Conservation (phyloP, 2,329 filamentous ascomycete genomes). For the Coniochaeta ligniaria region DNA sequence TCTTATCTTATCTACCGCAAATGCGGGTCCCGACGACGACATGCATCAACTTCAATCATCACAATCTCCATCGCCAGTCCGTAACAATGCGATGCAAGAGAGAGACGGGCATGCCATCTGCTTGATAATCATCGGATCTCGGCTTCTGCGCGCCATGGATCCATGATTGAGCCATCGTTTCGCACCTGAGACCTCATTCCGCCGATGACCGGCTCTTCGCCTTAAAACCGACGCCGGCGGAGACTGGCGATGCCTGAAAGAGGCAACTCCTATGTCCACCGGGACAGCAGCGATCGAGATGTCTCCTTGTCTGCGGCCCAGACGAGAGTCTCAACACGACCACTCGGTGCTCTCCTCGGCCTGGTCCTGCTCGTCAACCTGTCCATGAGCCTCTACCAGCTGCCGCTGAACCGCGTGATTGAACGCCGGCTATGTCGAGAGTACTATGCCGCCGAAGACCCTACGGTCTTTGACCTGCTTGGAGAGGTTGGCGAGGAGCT, state of each 20-base stretch:
- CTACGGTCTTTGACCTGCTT: conserved; percentile 21
- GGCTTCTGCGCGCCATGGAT: not conserved
- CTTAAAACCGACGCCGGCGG: not conserved
- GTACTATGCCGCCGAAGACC: conserved; percentile 36
- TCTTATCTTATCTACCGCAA: too few species aligned
- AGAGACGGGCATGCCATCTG: not conserved
- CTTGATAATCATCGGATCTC: not conserved
- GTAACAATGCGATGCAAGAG: not conserved
- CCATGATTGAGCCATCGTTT: not conserved
- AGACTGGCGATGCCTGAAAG: not conserved
- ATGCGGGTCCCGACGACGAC: too few species aligned
- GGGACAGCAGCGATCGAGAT: not conserved
- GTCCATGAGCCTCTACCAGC: conserved; percentile 37
- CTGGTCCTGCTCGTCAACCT: conserved; percentile 39
- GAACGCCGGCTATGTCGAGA: conserved; percentile 41
- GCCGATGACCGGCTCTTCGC: not conserved
- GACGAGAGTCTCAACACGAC: not conserved
- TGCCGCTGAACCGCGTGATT: conserved; percentile 38
- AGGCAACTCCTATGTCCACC: not conserved
- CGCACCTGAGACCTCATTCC: not conserved
- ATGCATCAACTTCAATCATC: too few species aligned
- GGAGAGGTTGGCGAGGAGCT: conserved; percentile 40
- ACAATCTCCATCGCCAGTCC: too few species aligned
- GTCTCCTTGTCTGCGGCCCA: not conserved
- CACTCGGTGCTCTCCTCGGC: conserved; percentile 20